These are phyloP conservation scores for Leishmania amazonensis DNA, from an alignment of 208 protist genomes.

Conservation along the genomic window DNA sequence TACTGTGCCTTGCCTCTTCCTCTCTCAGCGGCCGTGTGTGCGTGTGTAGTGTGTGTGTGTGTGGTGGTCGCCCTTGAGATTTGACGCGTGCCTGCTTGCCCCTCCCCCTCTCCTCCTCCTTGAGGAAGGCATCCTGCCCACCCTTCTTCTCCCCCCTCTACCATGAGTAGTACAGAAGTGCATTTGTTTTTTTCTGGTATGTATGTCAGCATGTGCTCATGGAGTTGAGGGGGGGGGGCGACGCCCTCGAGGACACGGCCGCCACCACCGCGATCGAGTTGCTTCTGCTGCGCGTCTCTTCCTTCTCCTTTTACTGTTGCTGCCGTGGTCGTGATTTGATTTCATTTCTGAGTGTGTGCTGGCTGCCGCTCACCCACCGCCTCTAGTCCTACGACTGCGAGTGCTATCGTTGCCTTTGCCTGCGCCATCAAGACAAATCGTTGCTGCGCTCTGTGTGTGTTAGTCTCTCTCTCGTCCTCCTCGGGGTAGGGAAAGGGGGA, in stretches of 20 bases:
- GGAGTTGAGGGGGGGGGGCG: background rate
- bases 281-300: background rate
- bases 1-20: background rate
- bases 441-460: background rate
- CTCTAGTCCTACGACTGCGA: background rate
- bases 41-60: background rate
- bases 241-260: background rate
- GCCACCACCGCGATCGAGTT: background rate
- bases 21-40: background rate
- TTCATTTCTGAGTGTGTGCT: background rate
- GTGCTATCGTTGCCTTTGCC: background rate
- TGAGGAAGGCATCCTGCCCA: background rate
- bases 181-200: constrained; percentile 4
- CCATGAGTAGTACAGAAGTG: background rate
- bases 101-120: background rate
- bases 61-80: background rate
- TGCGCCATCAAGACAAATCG: background rate
- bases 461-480: background rate
- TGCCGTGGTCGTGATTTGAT: background rate
- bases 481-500: background rate
- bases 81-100: background rate
- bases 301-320: background rate
- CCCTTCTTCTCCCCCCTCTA: background rate
- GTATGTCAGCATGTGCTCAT: constrained; percentile 3
- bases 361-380: background rate